Conservation (phyloP, 2,329 filamentous ascomycete species). For the Colletotrichum sp. region DNA sequence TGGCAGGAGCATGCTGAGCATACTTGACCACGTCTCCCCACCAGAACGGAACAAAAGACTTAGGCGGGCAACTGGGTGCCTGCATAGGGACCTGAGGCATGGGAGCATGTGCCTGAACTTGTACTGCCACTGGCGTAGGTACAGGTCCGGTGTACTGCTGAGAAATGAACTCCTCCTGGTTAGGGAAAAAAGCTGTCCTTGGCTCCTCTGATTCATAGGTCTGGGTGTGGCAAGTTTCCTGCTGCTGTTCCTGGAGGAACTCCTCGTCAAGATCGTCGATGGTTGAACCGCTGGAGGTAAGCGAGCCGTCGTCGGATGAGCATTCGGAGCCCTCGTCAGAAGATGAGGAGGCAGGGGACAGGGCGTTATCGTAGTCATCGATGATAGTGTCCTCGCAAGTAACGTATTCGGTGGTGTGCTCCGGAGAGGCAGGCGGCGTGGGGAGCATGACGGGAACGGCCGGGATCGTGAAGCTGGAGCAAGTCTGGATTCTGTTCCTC, state of each 20-base stretch:
- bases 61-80: slow-evolving; percentile 43
- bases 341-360: slow-evolving; percentile 54
- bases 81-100: slow-evolving; percentile 37
- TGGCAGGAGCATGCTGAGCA: slow-evolving; percentile 51
- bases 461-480: slow-evolving; percentile 72
- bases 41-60: slow-evolving; percentile 52
- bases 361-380: slow-evolving; percentile 48
- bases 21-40: slow-evolving; percentile 61
- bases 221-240: slow-evolving; percentile 45
- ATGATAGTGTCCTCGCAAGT: slow-evolving; percentile 49
- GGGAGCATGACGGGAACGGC: slow-evolving; percentile 36
- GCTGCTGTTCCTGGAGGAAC: slow-evolving; percentile 48
- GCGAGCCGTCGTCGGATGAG: slow-evolving; percentile 60
- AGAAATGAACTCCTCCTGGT: slow-evolving; percentile 53
- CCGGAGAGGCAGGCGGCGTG: slow-evolving; percentile 47
- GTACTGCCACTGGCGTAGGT: slow-evolving; percentile 25
- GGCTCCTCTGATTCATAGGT: slow-evolving; percentile 53
- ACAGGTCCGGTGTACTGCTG: slow-evolving; percentile 50
- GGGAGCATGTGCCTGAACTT: slow-evolving; percentile 36
- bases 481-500: slow-evolving; percentile 76
- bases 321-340: slow-evolving; percentile 41
- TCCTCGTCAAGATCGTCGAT: slow-evolving; percentile 58
- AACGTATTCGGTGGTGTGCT: slow-evolving; percentile 49
- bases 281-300: slow-evolving; percentile 58
- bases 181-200: slow-evolving; percentile 42